Evolutionary conservation across 1,284 basidiomycete species (phyloP), one percentile per base, ranked within the genome.

Genomic region (Apiotrichum domesticum): DNA sequence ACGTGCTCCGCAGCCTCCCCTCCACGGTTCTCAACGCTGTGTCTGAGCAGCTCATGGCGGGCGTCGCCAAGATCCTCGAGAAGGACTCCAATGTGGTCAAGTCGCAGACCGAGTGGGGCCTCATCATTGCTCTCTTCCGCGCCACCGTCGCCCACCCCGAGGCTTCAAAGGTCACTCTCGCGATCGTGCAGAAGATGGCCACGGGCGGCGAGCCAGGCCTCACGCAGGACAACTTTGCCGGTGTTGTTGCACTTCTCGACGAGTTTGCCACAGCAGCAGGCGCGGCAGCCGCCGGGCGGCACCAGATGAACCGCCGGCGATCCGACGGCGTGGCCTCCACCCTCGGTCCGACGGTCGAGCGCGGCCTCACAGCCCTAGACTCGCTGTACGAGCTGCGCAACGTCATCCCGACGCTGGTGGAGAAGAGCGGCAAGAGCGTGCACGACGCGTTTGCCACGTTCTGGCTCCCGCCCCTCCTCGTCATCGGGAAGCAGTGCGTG

Each of bases 41-140:
- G 2, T 89, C 90, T 6, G 90, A 97, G 70, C 93, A 97, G 73
- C 83, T 97, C 39, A 85, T 93, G 55, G 84, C 86, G 4, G 96
- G 96, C 0, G 81, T 98, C 11, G 82, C 84, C 37, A 75, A 85
- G 57, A 85, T 98, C 44, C 78, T 96, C 35, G 83, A 87, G 67
- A 85, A 87, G 50, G 84, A 91, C 66, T 78, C 80, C 41, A 80
- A 84, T 5, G 84, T 91, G 35, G 84, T 91, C 62, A 82, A 82
- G 58, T 93, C 91, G 2, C 87, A 88, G 66, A 97, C 95, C 0
- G 94, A 98, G 75, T 98, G 96, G 96, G 90, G 89, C 54, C 79
- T 98, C 39, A 83, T 95, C 14, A 90, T 96, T 66, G 87, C 90
- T 1, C 80, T 98, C n/a, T 83, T 98, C 64, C 84, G 89, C 43